phyloP scores from a whole-genome alignment of 2,329 filamentous ascomycete genomes.

The Botrytis sinoallii region DNA sequence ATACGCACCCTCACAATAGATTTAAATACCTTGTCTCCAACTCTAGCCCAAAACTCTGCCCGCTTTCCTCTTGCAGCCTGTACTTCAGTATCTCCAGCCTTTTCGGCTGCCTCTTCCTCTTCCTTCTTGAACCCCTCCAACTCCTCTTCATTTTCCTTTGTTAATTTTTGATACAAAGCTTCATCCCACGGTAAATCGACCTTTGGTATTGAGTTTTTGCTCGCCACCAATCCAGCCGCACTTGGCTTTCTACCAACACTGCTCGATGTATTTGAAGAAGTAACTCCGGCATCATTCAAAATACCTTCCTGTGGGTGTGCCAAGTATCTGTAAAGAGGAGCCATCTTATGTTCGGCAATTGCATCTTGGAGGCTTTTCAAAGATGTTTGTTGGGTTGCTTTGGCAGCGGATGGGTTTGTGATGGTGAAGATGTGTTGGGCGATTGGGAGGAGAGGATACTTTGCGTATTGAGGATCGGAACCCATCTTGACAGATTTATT shows the following conservation, averaged over 20 bases:
- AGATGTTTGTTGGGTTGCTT: constrained; percentile 64
- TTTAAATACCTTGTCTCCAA: constrained; percentile 81
- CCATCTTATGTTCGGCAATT: constrained; percentile 82
- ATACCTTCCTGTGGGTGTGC: constrained; percentile 70
- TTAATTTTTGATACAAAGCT: constrained; percentile 72
- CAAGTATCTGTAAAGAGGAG: constrained; percentile 79
- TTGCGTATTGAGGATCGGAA: constrained; percentile 80
- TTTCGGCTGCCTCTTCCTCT: constrained; percentile 91
- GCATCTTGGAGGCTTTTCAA: constrained; percentile 76
- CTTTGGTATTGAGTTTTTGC: constrained; percentile 60
- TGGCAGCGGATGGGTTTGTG: constrained; percentile 72
- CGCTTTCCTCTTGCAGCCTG: constrained; percentile 89
- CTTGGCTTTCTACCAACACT: constrained; percentile 66
- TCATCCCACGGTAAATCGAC: constrained; percentile 88
- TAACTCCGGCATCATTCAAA: constrained; percentile 51
- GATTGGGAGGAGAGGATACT: constrained; percentile 77
- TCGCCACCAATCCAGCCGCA: constrained; percentile 71
- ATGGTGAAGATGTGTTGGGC: constrained; percentile 84
- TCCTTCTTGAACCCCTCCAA: constrained; percentile 76
- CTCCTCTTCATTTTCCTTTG: constrained; percentile 75
- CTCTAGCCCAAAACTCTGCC: constrained; percentile 92
- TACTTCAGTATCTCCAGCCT: constrained; percentile 93
- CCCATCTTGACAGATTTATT: constrained; percentile 51
- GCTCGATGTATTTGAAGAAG: constrained; percentile 42
- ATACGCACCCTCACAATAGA: background rate